phyloP scores from a whole-genome alignment of 73 alveolate species.

The Effrenium voratum region DNA sequence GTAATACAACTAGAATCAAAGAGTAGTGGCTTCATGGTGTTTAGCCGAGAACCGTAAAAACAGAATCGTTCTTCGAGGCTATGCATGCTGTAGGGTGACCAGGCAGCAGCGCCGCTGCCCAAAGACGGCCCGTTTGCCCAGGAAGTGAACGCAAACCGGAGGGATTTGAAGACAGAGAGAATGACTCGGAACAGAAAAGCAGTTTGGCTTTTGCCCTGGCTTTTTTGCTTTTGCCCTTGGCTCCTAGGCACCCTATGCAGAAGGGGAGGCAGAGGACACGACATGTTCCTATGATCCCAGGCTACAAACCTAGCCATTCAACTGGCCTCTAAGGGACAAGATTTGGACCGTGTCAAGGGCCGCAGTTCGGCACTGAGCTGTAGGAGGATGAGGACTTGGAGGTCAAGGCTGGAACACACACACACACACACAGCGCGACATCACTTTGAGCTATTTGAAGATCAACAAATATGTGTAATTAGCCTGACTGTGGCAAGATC shows the following conservation, averaged over 20 bases:
- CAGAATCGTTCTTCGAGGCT: too few species aligned
- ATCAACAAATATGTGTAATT: too few species aligned
- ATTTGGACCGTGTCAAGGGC: background rate
- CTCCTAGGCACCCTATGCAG: conserved; percentile 75
- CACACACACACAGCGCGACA: too few species aligned
- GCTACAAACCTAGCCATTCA: background rate
- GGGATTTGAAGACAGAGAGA: background rate
- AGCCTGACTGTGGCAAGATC: background rate
- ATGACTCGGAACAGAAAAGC: background rate
- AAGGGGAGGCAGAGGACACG: conserved; percentile 66
- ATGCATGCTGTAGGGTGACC: conserved; percentile 94
- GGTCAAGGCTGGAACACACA: conserved; percentile 63
- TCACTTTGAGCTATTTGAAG: too few species aligned
- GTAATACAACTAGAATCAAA: too few species aligned
- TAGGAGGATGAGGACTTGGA: conserved; percentile 82
- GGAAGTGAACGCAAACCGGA: too few species aligned
- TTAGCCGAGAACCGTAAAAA: too few species aligned
- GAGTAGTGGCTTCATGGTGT: too few species aligned
- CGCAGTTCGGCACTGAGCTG: background rate
- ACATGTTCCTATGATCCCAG: background rate
- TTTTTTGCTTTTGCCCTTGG: too few species aligned
- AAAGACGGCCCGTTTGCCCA: conserved; percentile 82
- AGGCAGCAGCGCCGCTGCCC: conserved; percentile 89
- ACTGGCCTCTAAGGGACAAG: background rate
- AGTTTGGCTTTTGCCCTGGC: background rate